phyloP scores from a whole-genome alignment of 2,329 filamentous ascomycete genomes.

The Cordyceps tenuipes region DNA sequence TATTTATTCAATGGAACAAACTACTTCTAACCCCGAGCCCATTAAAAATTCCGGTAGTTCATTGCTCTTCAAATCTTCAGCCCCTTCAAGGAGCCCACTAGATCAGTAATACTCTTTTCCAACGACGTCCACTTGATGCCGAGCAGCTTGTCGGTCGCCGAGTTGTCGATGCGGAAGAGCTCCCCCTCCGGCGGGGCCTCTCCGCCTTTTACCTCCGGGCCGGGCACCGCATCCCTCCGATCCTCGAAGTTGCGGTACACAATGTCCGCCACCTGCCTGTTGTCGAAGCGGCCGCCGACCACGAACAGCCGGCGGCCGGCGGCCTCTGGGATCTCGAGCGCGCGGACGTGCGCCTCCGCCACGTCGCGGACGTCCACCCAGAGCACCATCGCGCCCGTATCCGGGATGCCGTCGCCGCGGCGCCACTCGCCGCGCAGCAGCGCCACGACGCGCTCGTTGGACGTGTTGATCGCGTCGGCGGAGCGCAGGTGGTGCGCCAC shows the following conservation, averaged over 20 bases:
- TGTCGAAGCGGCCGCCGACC: conserved; percentile 38
- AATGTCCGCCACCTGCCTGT: conserved; percentile 35
- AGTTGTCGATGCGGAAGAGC: conserved; percentile 49
- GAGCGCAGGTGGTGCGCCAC: conserved; percentile 39
- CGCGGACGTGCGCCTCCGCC: conserved; percentile 43
- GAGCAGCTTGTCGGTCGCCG: conserved; percentile 48
- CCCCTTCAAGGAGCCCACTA: conserved; percentile 54
- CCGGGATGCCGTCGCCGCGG: conserved; percentile 28
- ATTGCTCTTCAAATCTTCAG: conserved; percentile 20
- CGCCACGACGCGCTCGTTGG: conserved; percentile 42
- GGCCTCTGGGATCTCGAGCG: conserved; percentile 39
- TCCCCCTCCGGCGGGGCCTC: conserved; percentile 30
- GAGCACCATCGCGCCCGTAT: conserved; percentile 31
- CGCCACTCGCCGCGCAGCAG: conserved; percentile 44
- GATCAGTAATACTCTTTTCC: conserved; percentile 55
- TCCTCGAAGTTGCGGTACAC: conserved; percentile 43
- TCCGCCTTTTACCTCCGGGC: conserved; percentile 35
- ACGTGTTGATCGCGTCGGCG: conserved; percentile 43
- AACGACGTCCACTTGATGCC: conserved; percentile 54
- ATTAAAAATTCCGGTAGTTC: too few relatives aligned
- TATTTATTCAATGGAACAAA: neutral
- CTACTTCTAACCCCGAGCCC: too few relatives aligned
- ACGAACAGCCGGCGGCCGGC: conserved; percentile 44
- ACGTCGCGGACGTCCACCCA: conserved; percentile 52
- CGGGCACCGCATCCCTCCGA: conserved; percentile 38